Conservation (phyloP, 805 yeast genomes). For the Hanseniaspora osmophila region DNA sequence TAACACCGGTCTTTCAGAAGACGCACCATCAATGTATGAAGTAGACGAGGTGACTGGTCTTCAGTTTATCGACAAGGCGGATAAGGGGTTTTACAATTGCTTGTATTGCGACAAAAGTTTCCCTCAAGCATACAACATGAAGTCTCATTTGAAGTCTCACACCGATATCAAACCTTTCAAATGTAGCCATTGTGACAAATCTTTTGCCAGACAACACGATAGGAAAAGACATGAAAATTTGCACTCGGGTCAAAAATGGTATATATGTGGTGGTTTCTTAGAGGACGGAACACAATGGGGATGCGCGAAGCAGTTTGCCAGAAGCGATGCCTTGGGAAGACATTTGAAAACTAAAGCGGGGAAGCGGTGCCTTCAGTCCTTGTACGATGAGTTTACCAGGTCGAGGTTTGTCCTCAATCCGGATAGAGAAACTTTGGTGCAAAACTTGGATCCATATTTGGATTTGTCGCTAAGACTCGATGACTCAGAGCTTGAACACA, state of each 20-base stretch:
- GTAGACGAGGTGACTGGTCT: too few relatives aligned
- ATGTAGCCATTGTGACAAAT: constrained; percentile 63
- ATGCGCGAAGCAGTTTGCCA: constrained; percentile 64
- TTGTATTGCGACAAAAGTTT: constrained; percentile 73
- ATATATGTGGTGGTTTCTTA: constrained; percentile 53
- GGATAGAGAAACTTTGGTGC: background rate
- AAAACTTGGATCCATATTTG: background rate
- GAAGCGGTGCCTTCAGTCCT: constrained; percentile 51
- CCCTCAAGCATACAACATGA: constrained; percentile 83
- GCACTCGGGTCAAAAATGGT: constrained; percentile 64
- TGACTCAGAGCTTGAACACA: background rate
- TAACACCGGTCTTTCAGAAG: too few relatives aligned
- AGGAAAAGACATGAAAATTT: constrained; percentile 61
- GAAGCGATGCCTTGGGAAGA: constrained; percentile 67
- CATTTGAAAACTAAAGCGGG: constrained; percentile 75
- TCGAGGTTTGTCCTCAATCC: background rate
- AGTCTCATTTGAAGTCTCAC: constrained; percentile 83
- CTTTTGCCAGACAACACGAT: constrained; percentile 72
- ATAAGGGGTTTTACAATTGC: constrained; percentile 34
- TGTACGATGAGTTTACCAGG: constrained; percentile 36
- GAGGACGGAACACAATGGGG: constrained; percentile 42
- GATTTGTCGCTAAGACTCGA: background rate
- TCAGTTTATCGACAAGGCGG: too few relatives aligned
- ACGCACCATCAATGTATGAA: too few relatives aligned
- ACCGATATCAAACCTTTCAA: constrained; percentile 31